Conservation (phyloP, 306 rosid species). For the Begonia peltatifolia region DNA sequence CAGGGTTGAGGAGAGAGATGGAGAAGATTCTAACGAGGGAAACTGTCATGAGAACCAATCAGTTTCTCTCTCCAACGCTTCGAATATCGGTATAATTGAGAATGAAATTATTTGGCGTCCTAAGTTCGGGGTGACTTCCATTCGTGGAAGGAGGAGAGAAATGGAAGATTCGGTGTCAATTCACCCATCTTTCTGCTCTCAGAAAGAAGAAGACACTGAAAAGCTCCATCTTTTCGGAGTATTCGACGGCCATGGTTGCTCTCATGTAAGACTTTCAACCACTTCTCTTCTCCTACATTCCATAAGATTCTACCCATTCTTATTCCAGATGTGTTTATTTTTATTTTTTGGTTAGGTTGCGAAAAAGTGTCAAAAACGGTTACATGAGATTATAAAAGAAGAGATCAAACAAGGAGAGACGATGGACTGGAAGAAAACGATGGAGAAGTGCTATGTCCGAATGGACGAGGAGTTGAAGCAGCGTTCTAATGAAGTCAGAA, state of each 20-base stretch:
- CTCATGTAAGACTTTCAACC: slow-evolving; percentile 41
- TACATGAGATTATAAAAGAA: slow-evolving; percentile 32
- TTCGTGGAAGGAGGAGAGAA: slow-evolving; percentile 2
- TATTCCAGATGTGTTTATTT: too few relatives aligned
- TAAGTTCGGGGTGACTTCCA: neutral
- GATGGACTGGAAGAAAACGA: slow-evolving; percentile 26
- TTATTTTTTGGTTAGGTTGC: slow-evolving; percentile 19
- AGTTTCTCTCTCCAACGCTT: neutral
- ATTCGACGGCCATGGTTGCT: slow-evolving; percentile 98
- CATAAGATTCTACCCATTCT: too few relatives aligned
- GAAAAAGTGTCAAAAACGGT: slow-evolving; percentile 21
- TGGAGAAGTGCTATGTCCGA: slow-evolving; percentile 24
- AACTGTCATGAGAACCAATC: neutral
- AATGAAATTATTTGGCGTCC: slow-evolving; percentile 7
- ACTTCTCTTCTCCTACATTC: neutral
- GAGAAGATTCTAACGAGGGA: neutral
- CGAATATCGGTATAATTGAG: neutral
- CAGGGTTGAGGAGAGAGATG: neutral
- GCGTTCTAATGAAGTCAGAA: neutral
- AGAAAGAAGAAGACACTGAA: neutral
- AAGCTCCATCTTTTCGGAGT: slow-evolving; percentile 54
- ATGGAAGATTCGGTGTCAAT: neutral
- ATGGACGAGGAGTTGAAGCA: slow-evolving; percentile 32
- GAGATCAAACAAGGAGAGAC: slow-evolving; percentile 11
- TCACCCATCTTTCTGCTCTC: neutral